A percentile compares a stretch with the other conserved stretches of the same genome.
These are phyloP conservation scores for Aspergillus cristatus DNA, from an alignment of 495 filamentous ascomycete genomes.

Conservation along the genomic window DNA sequence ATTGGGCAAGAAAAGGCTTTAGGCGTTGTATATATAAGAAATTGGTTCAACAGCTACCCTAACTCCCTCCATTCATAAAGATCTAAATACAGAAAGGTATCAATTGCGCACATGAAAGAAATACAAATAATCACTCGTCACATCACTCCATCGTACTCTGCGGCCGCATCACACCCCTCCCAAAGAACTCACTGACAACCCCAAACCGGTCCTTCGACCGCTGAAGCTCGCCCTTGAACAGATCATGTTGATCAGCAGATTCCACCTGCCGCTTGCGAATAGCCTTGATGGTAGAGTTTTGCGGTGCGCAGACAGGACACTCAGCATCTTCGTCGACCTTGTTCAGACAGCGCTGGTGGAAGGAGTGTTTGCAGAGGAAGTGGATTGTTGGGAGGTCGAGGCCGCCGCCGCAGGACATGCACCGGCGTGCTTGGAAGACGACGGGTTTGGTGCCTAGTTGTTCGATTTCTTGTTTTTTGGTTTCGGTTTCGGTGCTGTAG, in stretches of 20 bases:
- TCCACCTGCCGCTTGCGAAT: slow-evolving; percentile 83
- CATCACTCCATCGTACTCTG: slow-evolving; percentile 33
- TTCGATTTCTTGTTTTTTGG: slow-evolving; percentile 66
- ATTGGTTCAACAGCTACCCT: too few relatives aligned
- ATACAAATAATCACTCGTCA: slow-evolving; percentile 5
- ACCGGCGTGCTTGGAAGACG: slow-evolving; percentile 85
- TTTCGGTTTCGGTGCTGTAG: slow-evolving; percentile 77
- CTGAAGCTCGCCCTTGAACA: slow-evolving; percentile 74
- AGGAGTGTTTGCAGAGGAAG: slow-evolving; percentile 93
- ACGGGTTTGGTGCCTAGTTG: slow-evolving; percentile 68
- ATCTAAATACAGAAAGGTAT: slow-evolving; percentile 1
- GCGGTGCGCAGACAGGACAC: slow-evolving; percentile 73
- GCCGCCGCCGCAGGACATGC: slow-evolving; percentile 62
- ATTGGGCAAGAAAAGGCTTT: too few relatives aligned
- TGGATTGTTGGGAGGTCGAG: slow-evolving; percentile 86
- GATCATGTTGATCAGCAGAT: slow-evolving; percentile 76
- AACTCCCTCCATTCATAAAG: too few relatives aligned
- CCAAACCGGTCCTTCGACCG: slow-evolving; percentile 78
- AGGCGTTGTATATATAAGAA: too few relatives aligned
- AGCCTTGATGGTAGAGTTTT: slow-evolving; percentile 78
- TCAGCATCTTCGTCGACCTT: slow-evolving; percentile 58
- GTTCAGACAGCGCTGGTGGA: slow-evolving; percentile 80
- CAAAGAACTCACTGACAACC: slow-evolving; percentile 89
- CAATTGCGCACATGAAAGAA: slow-evolving; percentile 10
- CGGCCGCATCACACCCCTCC: slow-evolving; percentile 73